Evolutionary conservation across 495 filamentous ascomycete genomes (phyloP), one percentile per base, ranked within the genome.

Genomic region (Aspergillus homomorphus): DNA sequence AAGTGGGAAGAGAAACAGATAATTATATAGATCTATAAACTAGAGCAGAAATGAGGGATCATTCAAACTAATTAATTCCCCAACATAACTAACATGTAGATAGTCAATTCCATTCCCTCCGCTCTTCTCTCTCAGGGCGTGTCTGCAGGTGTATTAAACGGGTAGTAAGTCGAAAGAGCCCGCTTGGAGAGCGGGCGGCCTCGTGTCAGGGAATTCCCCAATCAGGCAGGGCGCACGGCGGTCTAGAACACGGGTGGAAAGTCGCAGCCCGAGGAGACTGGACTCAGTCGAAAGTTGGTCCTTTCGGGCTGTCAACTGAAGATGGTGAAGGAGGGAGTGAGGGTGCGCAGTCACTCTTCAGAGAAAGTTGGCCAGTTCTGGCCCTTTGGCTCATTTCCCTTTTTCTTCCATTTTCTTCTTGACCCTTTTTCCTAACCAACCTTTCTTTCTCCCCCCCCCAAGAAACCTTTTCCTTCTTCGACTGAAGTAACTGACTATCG

Each of bases 141-240:
- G n/a, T n/a, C n/a, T n/a, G n/a, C n/a, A n/a, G n/a, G n/a, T n/a
- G n/a, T n/a, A n/a, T n/a, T n/a, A n/a, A n/a, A n/a, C n/a, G n/a
- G n/a, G n/a, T n/a, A n/a, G n/a, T n/a, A n/a, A n/a, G n/a, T n/a
- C n/a, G n/a, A n/a, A n/a, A n/a, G n/a, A n/a, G n/a, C n/a, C n/a
- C n/a, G n/a, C n/a, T n/a, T n/a, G 38, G 50, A 42, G 53, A 52
- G 53, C 46, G 54, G 54, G 42, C 41, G 57, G 45, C 62, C 62
- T 61, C 58, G 64, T 66, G 64, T 66, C 64, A 66, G 62, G 60
- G 15, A 61, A 63, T 62, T 62, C 64, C 62, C 58, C 58, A 60
- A 64, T 61, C 58, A 59, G 56, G 58, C 60, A 58, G 51, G 58
- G 58, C 2, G 52, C 54, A 52, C 53, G 15, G 56, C 45, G 61